These are phyloP conservation scores for Suhomyces wounanorum DNA, from an alignment of 1,139 yeast species.

Conservation along the genomic window DNA sequence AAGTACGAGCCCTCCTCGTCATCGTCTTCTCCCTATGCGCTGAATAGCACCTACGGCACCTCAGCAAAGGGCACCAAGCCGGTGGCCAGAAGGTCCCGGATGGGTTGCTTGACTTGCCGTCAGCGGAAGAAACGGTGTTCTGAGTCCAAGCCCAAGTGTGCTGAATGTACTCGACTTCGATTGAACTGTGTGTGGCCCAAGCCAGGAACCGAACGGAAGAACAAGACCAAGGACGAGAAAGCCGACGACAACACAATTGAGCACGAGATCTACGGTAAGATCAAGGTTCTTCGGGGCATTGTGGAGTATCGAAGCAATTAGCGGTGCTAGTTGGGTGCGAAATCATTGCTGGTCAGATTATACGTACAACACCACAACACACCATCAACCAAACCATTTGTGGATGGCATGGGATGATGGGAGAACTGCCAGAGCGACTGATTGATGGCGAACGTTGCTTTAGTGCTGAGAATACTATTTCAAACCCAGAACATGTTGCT, in stretches of 20 bases:
- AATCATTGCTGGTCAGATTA: background rate
- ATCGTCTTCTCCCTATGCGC: slow-evolving; percentile 3
- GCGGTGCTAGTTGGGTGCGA: slow-evolving; percentile 3
- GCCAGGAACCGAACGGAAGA: slow-evolving; percentile 51
- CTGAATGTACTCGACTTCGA: slow-evolving; percentile 44
- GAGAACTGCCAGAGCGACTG: too few species aligned
- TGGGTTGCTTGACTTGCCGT: slow-evolving; percentile 52
- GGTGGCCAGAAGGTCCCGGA: slow-evolving; percentile 38
- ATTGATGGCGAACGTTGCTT: too few species aligned
- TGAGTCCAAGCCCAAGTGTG: slow-evolving; percentile 44
- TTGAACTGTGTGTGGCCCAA: slow-evolving; percentile 53
- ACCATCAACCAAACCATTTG: too few species aligned
- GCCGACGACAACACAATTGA: slow-evolving; percentile 48
- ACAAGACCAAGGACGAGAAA: slow-evolving; percentile 51
- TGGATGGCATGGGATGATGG: too few species aligned
- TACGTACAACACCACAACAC: too few species aligned
- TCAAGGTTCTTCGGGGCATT: slow-evolving; percentile 62
- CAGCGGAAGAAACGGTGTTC: slow-evolving; percentile 50
- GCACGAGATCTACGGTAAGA: slow-evolving; percentile 58
- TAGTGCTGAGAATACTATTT: too few species aligned
- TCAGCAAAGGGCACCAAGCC: slow-evolving; percentile 14
- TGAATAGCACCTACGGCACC: slow-evolving; percentile 2
- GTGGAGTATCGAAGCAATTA: slow-evolving; percentile 44
- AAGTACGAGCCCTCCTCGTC: slow-evolving; percentile 8
- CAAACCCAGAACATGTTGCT: too few species aligned